Percentiles rank a stretch among this genome's conserved stretches.
phyloP scores from a whole-genome alignment of 495 filamentous ascomycete species.

The Tuber magnatum region DNA sequence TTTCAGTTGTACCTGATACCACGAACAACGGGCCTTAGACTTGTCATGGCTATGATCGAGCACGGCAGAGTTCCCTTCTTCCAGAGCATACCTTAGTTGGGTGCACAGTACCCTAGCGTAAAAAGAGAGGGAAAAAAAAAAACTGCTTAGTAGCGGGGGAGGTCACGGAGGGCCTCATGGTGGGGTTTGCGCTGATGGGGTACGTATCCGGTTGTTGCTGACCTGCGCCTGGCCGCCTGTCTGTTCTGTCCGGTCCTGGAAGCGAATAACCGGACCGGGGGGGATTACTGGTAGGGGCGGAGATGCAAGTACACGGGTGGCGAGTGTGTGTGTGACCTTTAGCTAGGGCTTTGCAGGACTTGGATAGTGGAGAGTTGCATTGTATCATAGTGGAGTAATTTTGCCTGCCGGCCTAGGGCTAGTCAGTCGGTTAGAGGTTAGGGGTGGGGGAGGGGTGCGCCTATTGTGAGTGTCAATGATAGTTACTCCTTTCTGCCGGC shows the following conservation, averaged over 20 bases:
- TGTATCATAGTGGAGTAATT: background rate
- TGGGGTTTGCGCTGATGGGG: background rate
- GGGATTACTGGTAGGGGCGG: background rate
- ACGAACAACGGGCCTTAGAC: background rate
- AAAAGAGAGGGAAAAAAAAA: background rate
- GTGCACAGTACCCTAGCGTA: background rate
- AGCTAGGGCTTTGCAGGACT: background rate
- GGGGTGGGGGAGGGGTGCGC: background rate
- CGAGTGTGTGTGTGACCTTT: background rate
- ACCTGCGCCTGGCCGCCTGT: background rate
- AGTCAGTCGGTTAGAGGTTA: background rate
- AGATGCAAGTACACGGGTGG: background rate
- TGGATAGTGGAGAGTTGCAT: background rate
- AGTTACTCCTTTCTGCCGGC: background rate
- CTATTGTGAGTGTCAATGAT: background rate
- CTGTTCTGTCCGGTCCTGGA: background rate
- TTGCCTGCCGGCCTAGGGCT: background rate
- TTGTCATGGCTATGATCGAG: background rate
- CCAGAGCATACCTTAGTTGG: background rate
- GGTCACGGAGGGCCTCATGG: background rate
- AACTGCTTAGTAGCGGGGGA: background rate
- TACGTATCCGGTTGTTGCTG: background rate
- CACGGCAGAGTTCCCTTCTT: background rate
- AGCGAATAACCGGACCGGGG: background rate
- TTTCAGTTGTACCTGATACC: background rate